Evolutionary conservation across 768 basidiomycete species (phyloP), one percentile per base, ranked within the genome.

Genomic region (Coprinopsis marcescibilis): DNA sequence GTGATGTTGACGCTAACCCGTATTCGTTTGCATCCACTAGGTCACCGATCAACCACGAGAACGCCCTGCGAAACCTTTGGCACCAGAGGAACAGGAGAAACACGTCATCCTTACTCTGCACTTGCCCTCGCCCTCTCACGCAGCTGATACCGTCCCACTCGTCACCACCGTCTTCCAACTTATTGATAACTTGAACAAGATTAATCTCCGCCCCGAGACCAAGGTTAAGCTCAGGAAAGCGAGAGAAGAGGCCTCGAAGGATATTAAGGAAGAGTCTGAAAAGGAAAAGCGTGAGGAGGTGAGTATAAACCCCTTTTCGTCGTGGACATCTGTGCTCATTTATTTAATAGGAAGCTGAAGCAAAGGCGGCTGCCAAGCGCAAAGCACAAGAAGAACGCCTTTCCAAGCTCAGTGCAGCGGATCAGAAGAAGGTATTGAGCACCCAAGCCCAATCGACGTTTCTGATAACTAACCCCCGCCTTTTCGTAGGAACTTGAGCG

Each of bases 1-100:
- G 30, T 32, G 10, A 32, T 32, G 30, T 21, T 40, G 41, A 27
- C 6, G 6, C 26, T 43, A 30, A 43, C 24, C 26, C 19, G 30
- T 30, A 8, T 15, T n/a, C 24, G 14, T 45, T 32, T 48, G n/a
- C n/a, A n/a, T 36, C 8, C 26, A 39, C 24, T 53, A 82, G 80
- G 76, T 92, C 45, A 90, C 92, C 20, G 93, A 96, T 69, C 88
- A 91, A 58, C 89, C 92, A 6, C 71, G 81, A 43, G 71, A 73
- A 19, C 81, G 86, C 45, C 93, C 93, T 1, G 50, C 57, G 1
- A 60, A 66, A 2, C 75, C 80, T 1, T 49, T 82, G 34, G 57
- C 75, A 3, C 61, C 77, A 30, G 63, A 70, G 39, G 63, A 78
- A 34, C 75, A 76, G 50, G 72, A 80, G 55, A 88, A 90, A 58